Evolutionary conservation across 768 basidiomycete species (phyloP), one percentile per base, ranked within the genome.

Genomic region (Russula lepida): DNA sequence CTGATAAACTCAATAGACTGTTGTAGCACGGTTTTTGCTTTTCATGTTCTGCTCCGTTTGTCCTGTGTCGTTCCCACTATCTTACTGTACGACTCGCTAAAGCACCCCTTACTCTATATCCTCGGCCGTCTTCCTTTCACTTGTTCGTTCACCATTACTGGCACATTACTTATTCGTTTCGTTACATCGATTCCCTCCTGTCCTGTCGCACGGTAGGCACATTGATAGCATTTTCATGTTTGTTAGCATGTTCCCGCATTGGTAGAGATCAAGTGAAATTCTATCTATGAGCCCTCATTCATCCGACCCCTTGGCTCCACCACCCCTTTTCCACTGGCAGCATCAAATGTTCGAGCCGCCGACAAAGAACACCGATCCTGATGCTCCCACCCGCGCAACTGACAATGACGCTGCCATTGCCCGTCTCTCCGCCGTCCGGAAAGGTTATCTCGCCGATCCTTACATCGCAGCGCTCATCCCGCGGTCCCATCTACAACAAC

Each of bases 331-430:
- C 32, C 32, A 1, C 32, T 1, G n/a, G n/a, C n/a, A n/a, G 11
- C 43, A n/a, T 8, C 3, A 21, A 17, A 60, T 55, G 59, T 48
- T 55, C 59, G n/a, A 37, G 23, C 30, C 53, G 0, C 43, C 51
- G 35, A 54, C 32, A 15, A 37, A 15, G 21, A 48, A 32, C 23
- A 7, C 56, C 4, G 85, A 86, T 62, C 61, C 76, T 4, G 88
- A 90, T 69, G 76, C 78, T 28, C 76, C 88, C 25, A 78, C 89
- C 56, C 86, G 91, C 48, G 78, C 81, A 30, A 95, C 92, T 0
- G 91, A 95, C 72, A 78, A 79, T 28, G 92, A 95, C 69, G 92
- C 93, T 0, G 84, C 88, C 3, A 74, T 86, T 3, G 90, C 91
- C n/a, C 81, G 91, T 21, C 75, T 89, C 11, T 97, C 92, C n/a